Conservation (phyloP, 495 filamentous ascomycete species). For the Oidiodendron maius region DNA sequence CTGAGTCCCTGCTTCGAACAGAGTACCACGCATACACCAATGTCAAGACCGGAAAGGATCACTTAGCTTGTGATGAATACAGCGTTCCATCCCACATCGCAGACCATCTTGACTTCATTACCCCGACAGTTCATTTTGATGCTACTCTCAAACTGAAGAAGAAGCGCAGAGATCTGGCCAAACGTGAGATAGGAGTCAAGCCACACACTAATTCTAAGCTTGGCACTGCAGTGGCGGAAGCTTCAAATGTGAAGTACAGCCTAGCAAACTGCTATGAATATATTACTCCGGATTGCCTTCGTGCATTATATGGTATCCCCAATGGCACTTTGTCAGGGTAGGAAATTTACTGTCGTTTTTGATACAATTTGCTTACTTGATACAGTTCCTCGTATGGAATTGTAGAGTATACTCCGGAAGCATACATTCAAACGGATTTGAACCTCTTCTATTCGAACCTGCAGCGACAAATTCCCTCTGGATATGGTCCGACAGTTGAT, state of each 20-base stretch:
- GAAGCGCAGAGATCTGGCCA: slow-evolving; percentile 9
- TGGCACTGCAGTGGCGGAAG: neutral
- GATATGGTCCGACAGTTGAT: slow-evolving; percentile 10
- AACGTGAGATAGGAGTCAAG: slow-evolving; percentile 5
- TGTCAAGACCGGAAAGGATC: slow-evolving; percentile 31
- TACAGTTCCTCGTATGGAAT: slow-evolving; percentile 18
- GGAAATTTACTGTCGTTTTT: neutral
- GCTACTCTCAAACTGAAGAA: slow-evolving; percentile 10
- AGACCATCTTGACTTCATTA: slow-evolving; percentile 52
- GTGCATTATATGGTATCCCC: slow-evolving; percentile 15
- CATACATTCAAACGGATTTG: slow-evolving; percentile 16
- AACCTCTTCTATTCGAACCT: slow-evolving; percentile 18
- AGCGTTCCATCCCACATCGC: slow-evolving; percentile 44
- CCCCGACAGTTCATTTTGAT: slow-evolving; percentile 19
- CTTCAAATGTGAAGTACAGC: slow-evolving; percentile 16
- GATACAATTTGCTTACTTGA: neutral
- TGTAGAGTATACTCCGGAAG: slow-evolving; percentile 19
- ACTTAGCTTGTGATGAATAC: slow-evolving; percentile 32
- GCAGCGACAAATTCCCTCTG: slow-evolving; percentile 15
- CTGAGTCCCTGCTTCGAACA: slow-evolving; percentile 49
- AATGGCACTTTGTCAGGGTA: slow-evolving; percentile 14
- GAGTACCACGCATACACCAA: slow-evolving; percentile 54
- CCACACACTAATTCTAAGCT: neutral
- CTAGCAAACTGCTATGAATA: slow-evolving; percentile 17
- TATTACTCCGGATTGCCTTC: slow-evolving; percentile 19